These are phyloP conservation scores for Byssoonygena ceratinophila DNA, from an alignment of 2,329 filamentous ascomycete species.

Conservation along the genomic window DNA sequence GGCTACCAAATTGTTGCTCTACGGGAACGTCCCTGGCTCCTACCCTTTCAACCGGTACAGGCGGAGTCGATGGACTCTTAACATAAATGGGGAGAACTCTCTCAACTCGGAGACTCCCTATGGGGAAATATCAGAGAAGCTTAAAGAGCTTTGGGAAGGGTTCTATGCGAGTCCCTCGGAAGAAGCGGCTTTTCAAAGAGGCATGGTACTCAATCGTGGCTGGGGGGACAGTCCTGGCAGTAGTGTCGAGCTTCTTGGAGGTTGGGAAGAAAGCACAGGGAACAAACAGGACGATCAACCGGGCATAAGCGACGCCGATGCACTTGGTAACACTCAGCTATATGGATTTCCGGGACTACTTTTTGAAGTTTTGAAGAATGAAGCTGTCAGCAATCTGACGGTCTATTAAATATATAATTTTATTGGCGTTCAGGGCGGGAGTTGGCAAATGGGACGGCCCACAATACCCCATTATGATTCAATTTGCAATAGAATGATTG, in stretches of 20 bases:
- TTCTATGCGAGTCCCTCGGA: slow-evolving; percentile 49
- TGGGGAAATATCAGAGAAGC: slow-evolving; percentile 55
- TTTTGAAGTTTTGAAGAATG: slow-evolving; percentile 93
- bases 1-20: slow-evolving; percentile 82
- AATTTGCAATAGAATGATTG: not conserved
- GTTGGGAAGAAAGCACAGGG: slow-evolving; percentile 65
- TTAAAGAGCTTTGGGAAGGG: slow-evolving; percentile 60
- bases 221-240: slow-evolving; percentile 88
- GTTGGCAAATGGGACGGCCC: not conserved
- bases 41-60: slow-evolving; percentile 95
- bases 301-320: slow-evolving; percentile 40
- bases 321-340: slow-evolving; percentile 63
- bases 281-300: slow-evolving; percentile 36
- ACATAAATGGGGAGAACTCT: slow-evolving; percentile 36
- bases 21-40: slow-evolving; percentile 88
- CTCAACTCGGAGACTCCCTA: slow-evolving; percentile 71
- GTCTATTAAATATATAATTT: slow-evolving; percentile 61
- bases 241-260: slow-evolving; percentile 73
- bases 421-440: not conserved
- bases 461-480: not conserved
- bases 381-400: slow-evolving; percentile 76
- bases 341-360: slow-evolving; percentile 90
- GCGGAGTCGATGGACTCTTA: slow-evolving; percentile 74
- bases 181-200: slow-evolving; percentile 44
- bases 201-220: slow-evolving; percentile 80